These are phyloP conservation scores for Tetraselmis striata DNA, from an alignment of 139 green algal species.

Conservation along the genomic window DNA sequence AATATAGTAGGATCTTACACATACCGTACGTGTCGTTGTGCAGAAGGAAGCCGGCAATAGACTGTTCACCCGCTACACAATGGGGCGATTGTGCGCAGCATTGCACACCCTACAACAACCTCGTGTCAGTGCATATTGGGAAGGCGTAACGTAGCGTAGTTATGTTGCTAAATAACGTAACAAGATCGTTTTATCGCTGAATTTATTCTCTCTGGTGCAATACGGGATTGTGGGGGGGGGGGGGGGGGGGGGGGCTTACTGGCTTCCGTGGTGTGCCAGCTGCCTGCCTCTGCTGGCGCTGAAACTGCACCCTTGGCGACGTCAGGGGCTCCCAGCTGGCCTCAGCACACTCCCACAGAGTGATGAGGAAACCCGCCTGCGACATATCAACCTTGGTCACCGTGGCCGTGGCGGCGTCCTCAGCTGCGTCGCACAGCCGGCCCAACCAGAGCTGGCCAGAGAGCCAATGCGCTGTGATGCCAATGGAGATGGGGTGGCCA, in stretches of 20 bases:
- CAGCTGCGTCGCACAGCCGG: neutral
- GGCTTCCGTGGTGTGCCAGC: neutral
- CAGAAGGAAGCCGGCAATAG: no score
- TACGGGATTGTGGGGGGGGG: no score
- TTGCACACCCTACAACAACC: no score
- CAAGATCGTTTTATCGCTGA: no score
- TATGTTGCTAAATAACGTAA: no score
- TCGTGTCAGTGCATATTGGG: no score
- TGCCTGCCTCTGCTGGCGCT: neutral
- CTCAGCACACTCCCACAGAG: neutral
- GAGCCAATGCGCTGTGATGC: neutral
- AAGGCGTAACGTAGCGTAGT: no score
- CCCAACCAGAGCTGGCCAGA: neutral
- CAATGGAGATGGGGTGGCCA: neutral
- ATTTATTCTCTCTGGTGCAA: no score
- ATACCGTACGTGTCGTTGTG: no score
- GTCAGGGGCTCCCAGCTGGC: neutral
- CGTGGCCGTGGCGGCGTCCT: neutral
- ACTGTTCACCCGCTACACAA: no score
- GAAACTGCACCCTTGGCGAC: neutral
- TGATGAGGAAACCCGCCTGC: neutral
- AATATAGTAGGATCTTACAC: no score
- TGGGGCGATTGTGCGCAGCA: no score
- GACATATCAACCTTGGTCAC: neutral
- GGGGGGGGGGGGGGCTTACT: neutral